A percentile compares a stretch with the other conserved stretches of the same genome.
Evolutionary conservation across 805 yeast genomes (phyloP).

Genomic region (Komagataella populi): DNA sequence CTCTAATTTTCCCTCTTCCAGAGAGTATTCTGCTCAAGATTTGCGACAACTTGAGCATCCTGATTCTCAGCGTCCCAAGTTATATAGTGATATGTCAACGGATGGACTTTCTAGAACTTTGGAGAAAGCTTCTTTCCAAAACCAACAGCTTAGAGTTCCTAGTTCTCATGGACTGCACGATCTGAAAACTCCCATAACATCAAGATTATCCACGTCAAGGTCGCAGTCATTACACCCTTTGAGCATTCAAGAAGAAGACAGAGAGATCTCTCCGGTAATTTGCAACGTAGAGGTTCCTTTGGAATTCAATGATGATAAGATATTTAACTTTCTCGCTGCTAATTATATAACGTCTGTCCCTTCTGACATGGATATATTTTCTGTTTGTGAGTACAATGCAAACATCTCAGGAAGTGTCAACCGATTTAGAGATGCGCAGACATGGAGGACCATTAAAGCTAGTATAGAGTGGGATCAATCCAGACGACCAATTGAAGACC

Average conservation of each 20-base stretch:
- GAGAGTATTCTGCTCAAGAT: background rate
- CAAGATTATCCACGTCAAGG: background rate
- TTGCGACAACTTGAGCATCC: background rate
- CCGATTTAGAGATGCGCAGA: conserved; percentile 40
- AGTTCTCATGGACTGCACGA: background rate
- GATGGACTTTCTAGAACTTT: background rate
- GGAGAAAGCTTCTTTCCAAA: background rate
- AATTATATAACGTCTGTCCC: conserved; percentile 33
- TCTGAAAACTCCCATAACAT: background rate
- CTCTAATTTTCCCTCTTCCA: background rate
- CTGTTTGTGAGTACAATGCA: conserved; percentile 47
- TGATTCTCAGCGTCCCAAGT: background rate
- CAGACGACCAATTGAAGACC: background rate
- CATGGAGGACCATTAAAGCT: conserved; percentile 46
- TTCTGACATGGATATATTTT: conserved; percentile 33
- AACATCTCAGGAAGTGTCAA: conserved; percentile 37
- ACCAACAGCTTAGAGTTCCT: background rate
- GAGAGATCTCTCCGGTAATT: conserved; percentile 14
- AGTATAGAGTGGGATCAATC: conserved; percentile 23
- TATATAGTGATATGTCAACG: background rate
- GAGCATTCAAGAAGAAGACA: background rate
- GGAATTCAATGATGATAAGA: conserved; percentile 25
- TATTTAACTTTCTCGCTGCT: conserved; percentile 33
- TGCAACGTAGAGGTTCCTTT: conserved; percentile 29
- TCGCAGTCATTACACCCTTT: background rate